Conservation (phyloP, 257 asterid species). For the Lavandula angustifolia region DNA sequence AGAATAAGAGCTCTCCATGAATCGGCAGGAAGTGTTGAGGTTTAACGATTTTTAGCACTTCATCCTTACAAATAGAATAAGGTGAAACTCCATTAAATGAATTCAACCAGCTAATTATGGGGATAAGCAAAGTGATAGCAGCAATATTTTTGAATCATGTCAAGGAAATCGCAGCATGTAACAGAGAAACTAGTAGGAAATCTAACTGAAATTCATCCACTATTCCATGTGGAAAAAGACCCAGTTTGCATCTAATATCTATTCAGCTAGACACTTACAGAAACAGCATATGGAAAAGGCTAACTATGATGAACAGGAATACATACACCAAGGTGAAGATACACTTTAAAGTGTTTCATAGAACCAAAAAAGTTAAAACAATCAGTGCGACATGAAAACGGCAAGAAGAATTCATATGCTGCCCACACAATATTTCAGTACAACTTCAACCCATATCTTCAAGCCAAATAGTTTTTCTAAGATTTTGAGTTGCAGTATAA, state of each 20-base stretch:
- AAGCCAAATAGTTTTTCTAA: constrained; percentile 5
- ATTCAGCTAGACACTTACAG: constrained; percentile 8
- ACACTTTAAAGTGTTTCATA: constrained; percentile 7
- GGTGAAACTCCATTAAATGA: constrained; percentile 30
- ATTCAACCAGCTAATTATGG: constrained; percentile 15
- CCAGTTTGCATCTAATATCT: constrained; percentile 17
- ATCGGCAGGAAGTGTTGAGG: constrained; percentile 98
- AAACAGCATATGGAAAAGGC: not conserved
- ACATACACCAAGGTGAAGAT: constrained; percentile 1
- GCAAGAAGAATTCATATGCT: constrained; percentile 28
- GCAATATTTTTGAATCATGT: constrained; percentile 9
- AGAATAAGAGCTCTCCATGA: constrained; percentile 95
- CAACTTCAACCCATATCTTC: not conserved
- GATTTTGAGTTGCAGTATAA: not conserved
- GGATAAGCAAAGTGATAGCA: not conserved
- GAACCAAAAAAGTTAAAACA: constrained; percentile 28
- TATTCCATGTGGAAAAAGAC: not conserved
- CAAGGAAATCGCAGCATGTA: constrained; percentile 12
- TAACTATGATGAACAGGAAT: constrained; percentile 12
- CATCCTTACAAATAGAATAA: constrained; percentile 61
- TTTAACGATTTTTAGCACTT: constrained; percentile 91
- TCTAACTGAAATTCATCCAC: constrained; percentile 12
- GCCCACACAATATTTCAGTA: constrained; percentile 5
- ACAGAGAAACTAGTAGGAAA: constrained; percentile 21
- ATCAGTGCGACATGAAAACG: constrained; percentile 19